Evolutionary conservation across 164 flowering plant genomes (phyloP).

Genomic region (Malania oleifera): DNA sequence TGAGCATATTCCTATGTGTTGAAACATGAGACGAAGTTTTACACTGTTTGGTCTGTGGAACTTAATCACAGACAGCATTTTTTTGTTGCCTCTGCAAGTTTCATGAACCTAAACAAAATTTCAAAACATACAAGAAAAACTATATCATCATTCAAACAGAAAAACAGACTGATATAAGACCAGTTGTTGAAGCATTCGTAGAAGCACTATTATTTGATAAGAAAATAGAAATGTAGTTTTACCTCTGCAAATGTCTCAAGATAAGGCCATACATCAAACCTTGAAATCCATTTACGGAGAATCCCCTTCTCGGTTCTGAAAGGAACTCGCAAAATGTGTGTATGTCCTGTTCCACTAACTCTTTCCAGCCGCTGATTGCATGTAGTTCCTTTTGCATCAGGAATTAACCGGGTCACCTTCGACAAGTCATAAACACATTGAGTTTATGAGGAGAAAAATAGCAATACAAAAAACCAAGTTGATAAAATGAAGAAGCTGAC

Average conservation of each 20-base stretch:
- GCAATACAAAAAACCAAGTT: not conserved
- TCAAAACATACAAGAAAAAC: not conserved
- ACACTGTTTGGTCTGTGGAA: too few species aligned
- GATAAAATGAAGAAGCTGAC: not conserved
- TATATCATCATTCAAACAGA: not conserved
- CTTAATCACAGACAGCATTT: too few species aligned
- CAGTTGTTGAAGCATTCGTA: not conserved
- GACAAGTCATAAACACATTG: not conserved
- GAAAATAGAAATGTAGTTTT: slow-evolving; percentile 6
- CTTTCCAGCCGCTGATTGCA: slow-evolving; percentile 91
- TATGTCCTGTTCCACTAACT: slow-evolving; percentile 76
- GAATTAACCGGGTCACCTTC: slow-evolving; percentile 89
- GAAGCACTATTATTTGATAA: not conserved
- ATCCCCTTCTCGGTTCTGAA: slow-evolving; percentile 83
- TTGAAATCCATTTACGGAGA: slow-evolving; percentile 92
- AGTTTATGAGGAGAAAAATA: not conserved
- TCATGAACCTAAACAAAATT: not conserved
- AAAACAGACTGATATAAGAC: not conserved
- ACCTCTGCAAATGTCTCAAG: slow-evolving; percentile 87
- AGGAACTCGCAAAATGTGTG: slow-evolving; percentile 88
- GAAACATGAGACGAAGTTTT: too few species aligned
- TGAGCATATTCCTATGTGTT: too few species aligned
- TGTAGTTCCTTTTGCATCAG: slow-evolving; percentile 92
- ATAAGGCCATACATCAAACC: slow-evolving; percentile 99
- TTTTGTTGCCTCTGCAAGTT: too few species aligned